Conservation (phyloP, 345 rosid genomes). For the Eutrema japonicum region DNA sequence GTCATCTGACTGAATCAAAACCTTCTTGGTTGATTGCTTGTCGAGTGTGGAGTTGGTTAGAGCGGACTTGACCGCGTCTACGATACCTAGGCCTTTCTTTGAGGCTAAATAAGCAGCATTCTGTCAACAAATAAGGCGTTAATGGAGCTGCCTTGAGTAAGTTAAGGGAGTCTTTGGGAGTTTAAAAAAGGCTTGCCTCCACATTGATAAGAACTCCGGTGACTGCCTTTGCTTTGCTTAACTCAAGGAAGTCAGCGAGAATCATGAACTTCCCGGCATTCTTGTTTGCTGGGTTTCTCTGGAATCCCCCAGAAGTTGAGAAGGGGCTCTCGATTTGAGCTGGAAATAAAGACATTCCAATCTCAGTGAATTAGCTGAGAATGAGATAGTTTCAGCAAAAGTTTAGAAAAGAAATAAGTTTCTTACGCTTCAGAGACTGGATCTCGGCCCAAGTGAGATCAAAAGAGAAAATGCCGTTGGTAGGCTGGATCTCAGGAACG, state of each 20-base stretch:
- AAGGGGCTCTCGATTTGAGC: constrained; percentile 76
- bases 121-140: constrained; percentile 46
- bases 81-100: constrained; percentile 68
- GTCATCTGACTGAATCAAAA: constrained; percentile 78
- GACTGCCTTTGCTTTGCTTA: constrained; percentile 73
- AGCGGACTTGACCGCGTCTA: constrained; percentile 56
- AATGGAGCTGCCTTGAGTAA: not conserved
- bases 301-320: constrained; percentile 29
- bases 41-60: constrained; percentile 66
- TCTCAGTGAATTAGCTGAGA: constrained; percentile 1
- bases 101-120: constrained; percentile 88
- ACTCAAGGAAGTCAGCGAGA: constrained; percentile 64
- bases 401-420: not conserved
- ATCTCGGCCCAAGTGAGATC: constrained; percentile 90
- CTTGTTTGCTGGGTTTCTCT: constrained; percentile 68
- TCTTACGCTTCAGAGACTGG: constrained; percentile 73
- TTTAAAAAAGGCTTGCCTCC: constrained; percentile 48
- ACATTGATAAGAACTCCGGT: constrained; percentile 74
- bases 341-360: constrained; percentile 44
- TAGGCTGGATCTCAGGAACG: constrained; percentile 67
- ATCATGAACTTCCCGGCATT: constrained; percentile 70
- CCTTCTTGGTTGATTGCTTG: constrained; percentile 69
- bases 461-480: constrained; percentile 76
- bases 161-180: not conserved
- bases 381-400: not conserved